Conservation (phyloP, 768 basidiomycete genomes). For the Collybiopsis confluens region DNA sequence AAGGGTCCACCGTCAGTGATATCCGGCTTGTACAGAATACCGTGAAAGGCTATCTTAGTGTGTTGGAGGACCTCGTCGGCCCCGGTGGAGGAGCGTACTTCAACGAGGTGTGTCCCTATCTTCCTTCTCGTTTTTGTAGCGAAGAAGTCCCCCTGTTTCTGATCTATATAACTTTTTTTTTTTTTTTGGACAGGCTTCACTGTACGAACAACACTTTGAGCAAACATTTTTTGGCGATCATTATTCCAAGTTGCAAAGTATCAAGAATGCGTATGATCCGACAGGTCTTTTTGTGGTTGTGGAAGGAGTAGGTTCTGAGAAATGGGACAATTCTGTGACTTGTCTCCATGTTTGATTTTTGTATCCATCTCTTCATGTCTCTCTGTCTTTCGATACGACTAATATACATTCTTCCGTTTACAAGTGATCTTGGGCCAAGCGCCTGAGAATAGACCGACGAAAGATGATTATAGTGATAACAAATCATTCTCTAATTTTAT, state of each 20-base stretch:
- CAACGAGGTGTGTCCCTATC: conserved; percentile 41
- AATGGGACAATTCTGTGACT: conserved; percentile 46
- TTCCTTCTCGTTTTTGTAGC: too few species aligned
- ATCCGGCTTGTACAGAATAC: conserved; percentile 12
- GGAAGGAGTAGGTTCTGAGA: conserved; percentile 45
- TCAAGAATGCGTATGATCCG: conserved; percentile 45
- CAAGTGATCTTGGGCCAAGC: too few species aligned
- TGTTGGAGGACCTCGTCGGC: conserved; percentile 21
- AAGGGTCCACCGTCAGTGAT: conserved; percentile 10
- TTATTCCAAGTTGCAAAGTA: conserved; percentile 31
- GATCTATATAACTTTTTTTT: not conserved
- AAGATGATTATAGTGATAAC: too few species aligned
- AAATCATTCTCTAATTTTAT: too few species aligned
- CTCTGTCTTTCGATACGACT: too few species aligned
- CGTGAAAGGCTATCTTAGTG: conserved; percentile 17
- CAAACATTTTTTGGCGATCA: conserved; percentile 45
- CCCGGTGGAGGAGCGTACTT: conserved; percentile 40
- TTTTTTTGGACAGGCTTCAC: conserved; percentile 29
- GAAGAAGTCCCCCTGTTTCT: too few species aligned
- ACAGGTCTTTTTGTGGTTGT: conserved; percentile 39
- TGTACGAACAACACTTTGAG: conserved; percentile 36
- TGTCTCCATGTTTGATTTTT: not conserved
- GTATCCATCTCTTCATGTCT: too few species aligned
- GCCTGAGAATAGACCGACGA: too few species aligned
- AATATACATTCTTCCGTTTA: too few species aligned